Evolutionary conservation across 768 basidiomycete genomes (phyloP), one percentile per base, ranked within the genome.

Genomic region (Suillus subaureus): DNA sequence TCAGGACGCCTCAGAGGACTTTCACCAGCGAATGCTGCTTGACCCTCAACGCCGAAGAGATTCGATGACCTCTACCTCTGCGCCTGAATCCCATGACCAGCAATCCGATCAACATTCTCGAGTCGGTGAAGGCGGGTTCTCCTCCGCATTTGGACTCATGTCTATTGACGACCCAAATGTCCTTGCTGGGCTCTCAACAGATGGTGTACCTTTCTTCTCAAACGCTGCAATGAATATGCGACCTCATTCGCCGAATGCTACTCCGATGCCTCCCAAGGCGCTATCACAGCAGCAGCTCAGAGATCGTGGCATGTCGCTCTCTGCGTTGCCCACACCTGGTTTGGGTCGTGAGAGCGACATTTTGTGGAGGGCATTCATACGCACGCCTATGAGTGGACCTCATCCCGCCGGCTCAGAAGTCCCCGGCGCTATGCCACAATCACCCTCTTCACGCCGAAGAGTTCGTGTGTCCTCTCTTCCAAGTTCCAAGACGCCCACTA

Each of bases 361-460:
- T 62, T 87, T 91, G 67, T 93, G 91, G 91, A 91, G 83, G 75
- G 81, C 86, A 68, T 93, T 89, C 70, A 82, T 93, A 79, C 83
- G 86, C 45, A 92, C 90, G 26, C 91, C 91, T 31, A 73, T 88
- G 54, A 76, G 78, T 21, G 81, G 79, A 1, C 75, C 80, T 3
- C 71, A 68, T 13, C 49, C 67, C 4, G 67, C 23, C 8, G 26
- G 62, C 33, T 67, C 67, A 65, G 70, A 65, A 11, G 69, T 43
- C 18, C 71, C 66, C 21, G 3, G 33, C 63, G 7, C 70, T 64
- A 66, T 73, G 65, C 70, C 78, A 12, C 72, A 74, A 35, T 78
- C 77, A 4, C 76, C 77, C 1, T 61, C 69, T 23, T 62, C 71
- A 37, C 72, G 76, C 9, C 69, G 87, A 45, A 80, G 89, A 9